Conservation (phyloP, 2,329 filamentous ascomycete genomes). For the Tolypocladium cylindrosporum region DNA sequence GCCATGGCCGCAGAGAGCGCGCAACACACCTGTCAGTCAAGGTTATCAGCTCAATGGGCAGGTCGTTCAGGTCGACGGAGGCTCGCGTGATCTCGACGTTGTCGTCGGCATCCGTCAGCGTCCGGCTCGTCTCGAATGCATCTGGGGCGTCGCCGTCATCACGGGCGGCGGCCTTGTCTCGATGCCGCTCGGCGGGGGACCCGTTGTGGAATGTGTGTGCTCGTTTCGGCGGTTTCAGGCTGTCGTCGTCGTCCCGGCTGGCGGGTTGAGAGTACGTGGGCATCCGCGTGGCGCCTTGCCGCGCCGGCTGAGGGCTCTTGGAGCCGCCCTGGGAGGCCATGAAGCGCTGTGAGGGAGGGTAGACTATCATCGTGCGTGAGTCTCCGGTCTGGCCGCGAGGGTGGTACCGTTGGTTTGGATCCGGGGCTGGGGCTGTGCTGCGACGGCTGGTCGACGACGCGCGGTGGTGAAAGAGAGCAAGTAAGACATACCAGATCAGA, state of each 20-base stretch:
- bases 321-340: conserved; percentile 23
- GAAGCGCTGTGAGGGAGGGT: conserved; percentile 14
- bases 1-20: background rate
- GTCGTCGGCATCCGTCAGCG: conserved; percentile 31
- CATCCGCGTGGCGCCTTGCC: conserved; percentile 18
- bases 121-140: conserved; percentile 37
- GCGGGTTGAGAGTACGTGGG: conserved; percentile 18
- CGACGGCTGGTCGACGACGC: background rate
- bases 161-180: conserved; percentile 11
- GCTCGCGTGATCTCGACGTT: conserved; percentile 35
- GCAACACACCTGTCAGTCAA: conserved; percentile 67
- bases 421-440: background rate
- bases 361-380: conserved; percentile 7
- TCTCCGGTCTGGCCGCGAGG: background rate
- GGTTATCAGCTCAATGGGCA: conserved; percentile 88
- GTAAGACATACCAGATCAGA: background rate
- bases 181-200: conserved; percentile 15
- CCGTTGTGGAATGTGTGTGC: conserved; percentile 37
- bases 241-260: conserved; percentile 18
- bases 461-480: background rate
- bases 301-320: conserved; percentile 16
- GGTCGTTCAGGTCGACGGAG: conserved; percentile 70
- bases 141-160: conserved; percentile 26
- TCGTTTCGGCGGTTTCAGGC: conserved; percentile 27
- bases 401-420: background rate